Evolutionary conservation across 192 early-diverging fungal species (phyloP).

Genomic region (Ambispora gerdemannii): DNA sequence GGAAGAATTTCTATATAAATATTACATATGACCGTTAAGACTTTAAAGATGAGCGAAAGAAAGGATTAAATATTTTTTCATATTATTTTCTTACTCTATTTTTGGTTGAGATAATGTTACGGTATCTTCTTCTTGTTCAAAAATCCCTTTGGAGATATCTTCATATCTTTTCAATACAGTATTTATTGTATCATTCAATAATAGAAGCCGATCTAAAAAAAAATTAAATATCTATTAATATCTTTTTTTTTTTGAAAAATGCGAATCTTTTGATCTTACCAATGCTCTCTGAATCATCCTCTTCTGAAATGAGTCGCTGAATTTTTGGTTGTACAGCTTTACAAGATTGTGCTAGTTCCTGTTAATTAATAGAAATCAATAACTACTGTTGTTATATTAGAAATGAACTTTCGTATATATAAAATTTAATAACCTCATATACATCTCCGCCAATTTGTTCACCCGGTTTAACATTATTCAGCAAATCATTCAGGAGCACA

Average conservation of each 20-base stretch:
- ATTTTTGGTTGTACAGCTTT: constrained; percentile 70
- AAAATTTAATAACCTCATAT: constrained; percentile 39
- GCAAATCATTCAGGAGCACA: constrained; percentile 73
- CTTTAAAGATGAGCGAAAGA: neutral
- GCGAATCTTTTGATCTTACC: too few relatives aligned
- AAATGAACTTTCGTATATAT: too few relatives aligned
- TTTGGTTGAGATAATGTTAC: neutral
- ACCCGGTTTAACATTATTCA: constrained; percentile 65
- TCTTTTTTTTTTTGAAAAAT: neutral
- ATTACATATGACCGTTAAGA: neutral
- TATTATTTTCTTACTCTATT: neutral
- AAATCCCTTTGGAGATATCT: constrained; percentile 51
- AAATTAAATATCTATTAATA: neutral
- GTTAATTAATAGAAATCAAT: neutral
- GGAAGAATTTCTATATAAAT: neutral
- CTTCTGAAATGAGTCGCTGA: constrained; percentile 66
- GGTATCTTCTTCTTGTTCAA: constrained; percentile 4
- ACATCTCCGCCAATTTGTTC: constrained; percentile 51
- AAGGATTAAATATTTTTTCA: neutral
- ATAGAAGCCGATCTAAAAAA: constrained; percentile 56
- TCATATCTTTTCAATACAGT: constrained; percentile 69
- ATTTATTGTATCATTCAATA: constrained; percentile 77
- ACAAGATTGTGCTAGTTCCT: constrained; percentile 66
- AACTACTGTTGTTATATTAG: too few relatives aligned
- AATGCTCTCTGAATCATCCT: constrained; percentile 73